Percentiles rank a stretch among this genome's conserved stretches.
phyloP scores from a whole-genome alignment of 164 flowering plant species.

The Tetracentron sinense region DNA sequence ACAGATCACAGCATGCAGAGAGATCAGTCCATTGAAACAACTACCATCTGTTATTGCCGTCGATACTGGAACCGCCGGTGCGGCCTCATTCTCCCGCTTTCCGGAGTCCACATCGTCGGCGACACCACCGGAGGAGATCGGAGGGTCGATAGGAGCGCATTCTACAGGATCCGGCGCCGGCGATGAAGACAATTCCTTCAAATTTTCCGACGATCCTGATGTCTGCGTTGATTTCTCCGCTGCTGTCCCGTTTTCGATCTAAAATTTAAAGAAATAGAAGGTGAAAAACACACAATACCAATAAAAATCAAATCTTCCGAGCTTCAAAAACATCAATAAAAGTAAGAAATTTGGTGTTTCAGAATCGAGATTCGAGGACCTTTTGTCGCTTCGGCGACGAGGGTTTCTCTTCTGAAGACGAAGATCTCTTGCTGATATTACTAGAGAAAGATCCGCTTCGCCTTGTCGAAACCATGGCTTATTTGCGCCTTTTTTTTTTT shows the following conservation, averaged over 20 bases:
- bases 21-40: not conserved
- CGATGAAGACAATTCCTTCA: slow-evolving; percentile 41
- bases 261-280: slow-evolving; percentile 6
- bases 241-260: slow-evolving; percentile 43
- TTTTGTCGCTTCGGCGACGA: slow-evolving; percentile 78
- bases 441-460: slow-evolving; percentile 75
- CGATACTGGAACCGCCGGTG: slow-evolving; percentile 23
- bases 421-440: slow-evolving; percentile 51
- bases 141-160: slow-evolving; percentile 33
- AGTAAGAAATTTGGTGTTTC: no score
- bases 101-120: slow-evolving; percentile 18
- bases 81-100: slow-evolving; percentile 18
- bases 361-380: slow-evolving; percentile 30
- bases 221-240: slow-evolving; percentile 44
- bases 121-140: slow-evolving; percentile 18
- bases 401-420: slow-evolving; percentile 65
- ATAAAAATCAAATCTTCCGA: not conserved
- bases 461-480: slow-evolving; percentile 80
- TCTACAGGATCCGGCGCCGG: slow-evolving; percentile 44
- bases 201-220: slow-evolving; percentile 33
- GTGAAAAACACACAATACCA: not conserved
- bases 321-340: not conserved
- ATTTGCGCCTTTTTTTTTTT: no score
- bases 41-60: slow-evolving; percentile 45
- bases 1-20: not conserved